These are phyloP conservation scores for Teunomyces lycoperdinae DNA, from an alignment of 805 yeast genomes.

Conservation along the genomic window DNA sequence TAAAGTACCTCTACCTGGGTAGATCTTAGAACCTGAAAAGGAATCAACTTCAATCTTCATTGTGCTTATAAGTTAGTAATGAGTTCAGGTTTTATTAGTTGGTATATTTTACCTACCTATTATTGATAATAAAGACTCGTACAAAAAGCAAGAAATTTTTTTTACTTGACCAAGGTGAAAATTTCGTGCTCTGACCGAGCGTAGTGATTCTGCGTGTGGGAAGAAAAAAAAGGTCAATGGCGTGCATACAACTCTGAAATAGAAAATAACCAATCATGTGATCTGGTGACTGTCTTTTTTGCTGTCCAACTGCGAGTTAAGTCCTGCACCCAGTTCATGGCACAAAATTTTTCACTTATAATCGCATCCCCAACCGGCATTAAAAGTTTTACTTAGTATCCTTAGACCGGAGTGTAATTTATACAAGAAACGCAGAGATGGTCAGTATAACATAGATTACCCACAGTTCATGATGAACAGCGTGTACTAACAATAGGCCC, in stretches of 20 bases:
- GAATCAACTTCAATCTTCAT: slow-evolving; percentile 99
- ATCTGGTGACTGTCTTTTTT: slow-evolving; percentile 6
- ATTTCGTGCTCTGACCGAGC: slow-evolving; percentile 2
- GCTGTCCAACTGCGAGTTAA: background rate
- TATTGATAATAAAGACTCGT: slow-evolving; percentile 13
- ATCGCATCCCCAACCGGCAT: slow-evolving; percentile 1
- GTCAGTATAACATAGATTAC: slow-evolving; percentile 57
- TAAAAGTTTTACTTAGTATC: slow-evolving; percentile 6
- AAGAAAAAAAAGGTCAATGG: background rate
- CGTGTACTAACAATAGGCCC: slow-evolving; percentile 73
- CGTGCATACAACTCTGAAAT: background rate
- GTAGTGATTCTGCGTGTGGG: background rate
- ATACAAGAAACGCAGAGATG: slow-evolving; percentile 83
- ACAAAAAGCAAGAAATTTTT: slow-evolving; percentile 9
- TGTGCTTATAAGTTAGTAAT: slow-evolving; percentile 40
- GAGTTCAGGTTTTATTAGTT: background rate
- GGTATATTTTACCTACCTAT: slow-evolving; percentile 13
- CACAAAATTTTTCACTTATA: slow-evolving; percentile 8
- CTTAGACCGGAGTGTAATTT: slow-evolving; percentile 90
- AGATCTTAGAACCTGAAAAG: slow-evolving; percentile 98
- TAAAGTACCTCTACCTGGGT: slow-evolving; percentile 99
- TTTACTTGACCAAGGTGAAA: slow-evolving; percentile 6
- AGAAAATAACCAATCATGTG: slow-evolving; percentile 1
- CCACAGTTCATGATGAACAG: background rate
- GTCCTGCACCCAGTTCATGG: background rate